Conservation (phyloP, 495 filamentous ascomycete genomes). For the Podospora sp. region DNA sequence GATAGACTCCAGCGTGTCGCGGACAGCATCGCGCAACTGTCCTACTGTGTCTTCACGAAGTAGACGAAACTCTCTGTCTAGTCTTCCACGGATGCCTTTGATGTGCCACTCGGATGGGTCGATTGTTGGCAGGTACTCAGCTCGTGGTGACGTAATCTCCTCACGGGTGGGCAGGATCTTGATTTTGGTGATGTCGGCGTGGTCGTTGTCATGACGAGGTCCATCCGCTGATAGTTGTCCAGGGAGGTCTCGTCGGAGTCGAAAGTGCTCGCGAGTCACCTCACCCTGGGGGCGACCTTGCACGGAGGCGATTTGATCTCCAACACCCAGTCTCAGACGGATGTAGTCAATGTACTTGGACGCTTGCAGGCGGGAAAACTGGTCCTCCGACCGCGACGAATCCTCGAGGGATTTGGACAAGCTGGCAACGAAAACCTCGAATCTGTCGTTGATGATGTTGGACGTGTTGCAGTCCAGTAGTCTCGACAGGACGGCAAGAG, state of each 20-base stretch:
- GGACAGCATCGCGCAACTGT: constrained; percentile 61
- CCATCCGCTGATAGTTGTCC: constrained; percentile 56
- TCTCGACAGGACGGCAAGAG: constrained; percentile 32
- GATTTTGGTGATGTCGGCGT: constrained; percentile 60
- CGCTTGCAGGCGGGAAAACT: constrained; percentile 36
- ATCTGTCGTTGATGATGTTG: constrained; percentile 37
- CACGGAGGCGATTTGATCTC: constrained; percentile 21
- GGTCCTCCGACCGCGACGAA: constrained; percentile 13
- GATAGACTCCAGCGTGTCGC: constrained; percentile 40
- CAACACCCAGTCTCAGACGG: constrained; percentile 31
- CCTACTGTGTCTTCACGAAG: constrained; percentile 68
- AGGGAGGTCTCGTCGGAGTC: constrained; percentile 51
- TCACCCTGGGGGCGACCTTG: constrained; percentile 4
- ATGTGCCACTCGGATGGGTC: constrained; percentile 57
- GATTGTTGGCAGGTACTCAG: constrained; percentile 63
- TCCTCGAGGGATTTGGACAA: constrained; percentile 8
- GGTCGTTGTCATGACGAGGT: constrained; percentile 69
- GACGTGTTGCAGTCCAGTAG: constrained; percentile 41
- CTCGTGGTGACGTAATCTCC: constrained; percentile 58
- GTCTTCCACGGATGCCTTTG: constrained; percentile 58
- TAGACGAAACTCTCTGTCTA: constrained; percentile 73
- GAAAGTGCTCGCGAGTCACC: constrained; percentile 37
- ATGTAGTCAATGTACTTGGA: constrained; percentile 35
- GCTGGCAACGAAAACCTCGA: constrained; percentile 13
- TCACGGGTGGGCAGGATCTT: constrained; percentile 63